Evolutionary conservation across 805 yeast genomes (phyloP).

Genomic region (Candida saitoana): DNA sequence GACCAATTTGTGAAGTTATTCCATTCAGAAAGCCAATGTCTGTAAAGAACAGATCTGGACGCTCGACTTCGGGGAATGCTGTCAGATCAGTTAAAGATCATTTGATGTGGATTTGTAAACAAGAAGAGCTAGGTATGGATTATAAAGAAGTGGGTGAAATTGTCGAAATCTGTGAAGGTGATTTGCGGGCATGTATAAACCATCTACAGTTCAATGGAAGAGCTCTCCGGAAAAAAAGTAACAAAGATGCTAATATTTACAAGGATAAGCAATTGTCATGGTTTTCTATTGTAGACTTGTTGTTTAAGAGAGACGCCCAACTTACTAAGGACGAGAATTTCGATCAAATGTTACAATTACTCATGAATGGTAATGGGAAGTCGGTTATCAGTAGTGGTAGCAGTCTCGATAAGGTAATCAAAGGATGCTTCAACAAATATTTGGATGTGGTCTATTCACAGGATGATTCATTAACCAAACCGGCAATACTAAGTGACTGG

Average conservation of each 20-base stretch:
- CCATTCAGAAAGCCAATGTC: conserved; percentile 57
- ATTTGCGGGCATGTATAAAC: conserved; percentile 81
- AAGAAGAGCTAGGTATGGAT: conserved; percentile 50
- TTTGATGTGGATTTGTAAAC: conserved; percentile 45
- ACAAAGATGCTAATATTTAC: conserved; percentile 10
- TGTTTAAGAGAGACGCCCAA: conserved; percentile 54
- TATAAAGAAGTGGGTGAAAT: conserved; percentile 57
- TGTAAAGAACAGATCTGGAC: conserved; percentile 42
- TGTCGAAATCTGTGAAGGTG: conserved; percentile 71
- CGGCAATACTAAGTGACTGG: conserved; percentile 71
- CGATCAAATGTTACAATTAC: conserved; percentile 39
- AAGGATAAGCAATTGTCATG: conserved; percentile 67
- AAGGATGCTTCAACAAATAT: conserved; percentile 69
- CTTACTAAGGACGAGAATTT: conserved; percentile 46
- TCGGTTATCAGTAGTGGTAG: conserved; percentile 29
- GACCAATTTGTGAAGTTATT: conserved; percentile 70
- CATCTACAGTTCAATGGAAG: conserved; percentile 62
- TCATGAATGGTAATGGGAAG: conserved; percentile 39
- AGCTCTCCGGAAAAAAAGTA: conserved; percentile 12
- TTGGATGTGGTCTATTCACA: conserved; percentile 54
- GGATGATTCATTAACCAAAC: conserved; percentile 59
- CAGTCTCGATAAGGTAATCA: conserved; percentile 61
- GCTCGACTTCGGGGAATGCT: conserved; percentile 33
- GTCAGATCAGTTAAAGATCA: conserved; percentile 34
- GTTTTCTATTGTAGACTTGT: conserved; percentile 58